These are phyloP conservation scores for Tylopilus sp. DNA, from an alignment of 768 basidiomycete species.

Conservation along the genomic window DNA sequence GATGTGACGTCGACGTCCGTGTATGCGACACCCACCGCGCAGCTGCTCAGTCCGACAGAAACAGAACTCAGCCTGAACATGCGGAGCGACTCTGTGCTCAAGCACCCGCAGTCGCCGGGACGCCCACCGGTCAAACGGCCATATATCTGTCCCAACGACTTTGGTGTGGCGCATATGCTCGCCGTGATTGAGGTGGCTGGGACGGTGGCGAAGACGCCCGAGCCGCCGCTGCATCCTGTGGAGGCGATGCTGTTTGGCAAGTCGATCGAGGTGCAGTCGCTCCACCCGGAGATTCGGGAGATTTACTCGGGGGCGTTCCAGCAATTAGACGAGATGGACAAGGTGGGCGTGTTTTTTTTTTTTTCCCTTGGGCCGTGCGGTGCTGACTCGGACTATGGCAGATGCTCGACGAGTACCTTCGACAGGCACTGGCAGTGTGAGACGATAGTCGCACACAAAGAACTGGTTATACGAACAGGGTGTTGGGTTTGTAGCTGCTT, in stretches of 20 bases:
- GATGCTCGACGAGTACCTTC: slow-evolving; percentile 32
- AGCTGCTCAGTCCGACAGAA: slow-evolving; percentile 26
- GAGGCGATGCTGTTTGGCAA: slow-evolving; percentile 73
- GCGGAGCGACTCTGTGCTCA: slow-evolving; percentile 20
- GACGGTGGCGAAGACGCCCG: slow-evolving; percentile 33
- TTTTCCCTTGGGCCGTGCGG: background rate
- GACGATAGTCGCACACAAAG: background rate
- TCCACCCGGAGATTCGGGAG: slow-evolving; percentile 71
- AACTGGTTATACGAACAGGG: too few relatives aligned
- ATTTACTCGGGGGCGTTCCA: slow-evolving; percentile 70
- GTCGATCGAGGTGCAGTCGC: slow-evolving; percentile 51
- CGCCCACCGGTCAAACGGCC: slow-evolving; percentile 37
- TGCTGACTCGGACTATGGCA: slow-evolving; percentile 4
- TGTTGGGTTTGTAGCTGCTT: background rate
- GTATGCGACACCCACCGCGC: slow-evolving; percentile 43
- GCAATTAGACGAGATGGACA: slow-evolving; percentile 76
- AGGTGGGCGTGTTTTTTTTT: slow-evolving; percentile 42
- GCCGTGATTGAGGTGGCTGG: slow-evolving; percentile 76
- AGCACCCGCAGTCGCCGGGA: slow-evolving; percentile 5
- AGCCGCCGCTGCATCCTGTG: slow-evolving; percentile 52
- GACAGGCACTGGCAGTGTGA: slow-evolving; percentile 20
- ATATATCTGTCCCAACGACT: slow-evolving; percentile 71
- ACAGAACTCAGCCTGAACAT: slow-evolving; percentile 4
- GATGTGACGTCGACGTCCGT: slow-evolving; percentile 42
- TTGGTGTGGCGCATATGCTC: slow-evolving; percentile 84